Conservation (phyloP, 805 yeast genomes). For the Yarrowia phangngaensis region DNA sequence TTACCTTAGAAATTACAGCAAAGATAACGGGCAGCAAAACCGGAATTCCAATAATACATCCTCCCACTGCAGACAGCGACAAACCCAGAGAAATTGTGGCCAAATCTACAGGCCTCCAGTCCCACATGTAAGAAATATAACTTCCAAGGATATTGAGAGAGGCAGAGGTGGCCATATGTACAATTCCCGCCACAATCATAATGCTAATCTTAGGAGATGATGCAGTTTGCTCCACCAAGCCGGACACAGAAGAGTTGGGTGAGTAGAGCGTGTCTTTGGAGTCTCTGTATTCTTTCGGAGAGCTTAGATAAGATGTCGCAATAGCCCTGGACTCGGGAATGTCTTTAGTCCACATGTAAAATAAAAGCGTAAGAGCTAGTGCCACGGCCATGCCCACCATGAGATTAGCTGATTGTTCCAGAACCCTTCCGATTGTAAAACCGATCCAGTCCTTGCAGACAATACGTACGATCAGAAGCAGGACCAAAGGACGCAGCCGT, state of each 20-base stretch:
- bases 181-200: constrained; percentile 1
- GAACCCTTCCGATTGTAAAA: constrained; percentile 6
- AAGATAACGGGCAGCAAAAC: constrained; percentile 8
- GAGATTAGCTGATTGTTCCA: constrained; percentile 7
- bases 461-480: constrained; percentile 5
- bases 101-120: constrained; percentile 14
- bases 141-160: constrained; percentile 19
- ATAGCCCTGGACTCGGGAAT: constrained; percentile 12
- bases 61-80: constrained; percentile 16
- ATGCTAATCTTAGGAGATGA: not conserved
- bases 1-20: constrained; percentile 8
- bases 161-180: not conserved
- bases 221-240: not conserved
- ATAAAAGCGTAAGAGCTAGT: not conserved
- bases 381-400: constrained; percentile 11
- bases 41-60: constrained; percentile 5
- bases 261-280: constrained; percentile 25
- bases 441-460: constrained; percentile 20
- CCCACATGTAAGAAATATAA: constrained; percentile 22
- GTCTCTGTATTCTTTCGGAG: constrained; percentile 19
- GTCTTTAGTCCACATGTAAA: constrained; percentile 5
- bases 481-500: constrained; percentile 2
- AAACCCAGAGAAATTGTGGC: constrained; percentile 6
- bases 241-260: constrained; percentile 11
- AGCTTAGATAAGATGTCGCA: not conserved